Evolutionary conservation across 345 rosid species (phyloP), one percentile per base, ranked within the genome.

Genomic region (Brassica nigra): DNA sequence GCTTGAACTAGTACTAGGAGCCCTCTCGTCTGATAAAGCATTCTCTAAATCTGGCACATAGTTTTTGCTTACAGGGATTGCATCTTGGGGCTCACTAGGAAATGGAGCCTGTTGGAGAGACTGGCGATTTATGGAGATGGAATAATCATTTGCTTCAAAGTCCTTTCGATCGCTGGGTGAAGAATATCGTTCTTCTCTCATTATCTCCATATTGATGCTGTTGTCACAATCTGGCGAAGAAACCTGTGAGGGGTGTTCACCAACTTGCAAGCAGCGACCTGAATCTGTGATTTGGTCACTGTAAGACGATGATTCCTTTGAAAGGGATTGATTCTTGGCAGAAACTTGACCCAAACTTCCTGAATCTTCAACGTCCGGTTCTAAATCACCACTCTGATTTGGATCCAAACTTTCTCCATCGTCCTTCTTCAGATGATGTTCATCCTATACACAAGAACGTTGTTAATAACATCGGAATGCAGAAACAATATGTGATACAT

Each of bases 1-100:
- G 74, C 75, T 78, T 37, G 78, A 76, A 62, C 88, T 68, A 75
- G 77, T 80, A 81, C 85, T 81, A 29, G 76, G 85, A 75, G 66
- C 69, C 66, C 83, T 88, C 78, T 78, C 76, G 78, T 83, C 77
- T 29, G 84, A 84, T 47, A 88, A 85, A 82, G 80, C 74, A 78
- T 67, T 78, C 79, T 80, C 89, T 68, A 86, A 79, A 62, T 88
- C 83, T 64, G 87, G 77, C 52, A 71, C 73, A 75, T 62, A 71
- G 74, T 65, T 71, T 69, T 84, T 78, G 78, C 77, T 77, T 79
- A 78, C 82, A 71, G 79, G 83, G 70, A 74, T 88, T 44, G 76
- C 54, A 72, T 84, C 84, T 18, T 69, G 86, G 61, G 80, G 77
- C 68, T 70, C 81, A 71, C 76, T 73, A 7, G 67, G 68, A 70